Evolutionary conservation across 129 eudicot species (phyloP), one percentile per base, ranked within the genome.

Genomic region (Chrysanthemum lavandulifolium): DNA sequence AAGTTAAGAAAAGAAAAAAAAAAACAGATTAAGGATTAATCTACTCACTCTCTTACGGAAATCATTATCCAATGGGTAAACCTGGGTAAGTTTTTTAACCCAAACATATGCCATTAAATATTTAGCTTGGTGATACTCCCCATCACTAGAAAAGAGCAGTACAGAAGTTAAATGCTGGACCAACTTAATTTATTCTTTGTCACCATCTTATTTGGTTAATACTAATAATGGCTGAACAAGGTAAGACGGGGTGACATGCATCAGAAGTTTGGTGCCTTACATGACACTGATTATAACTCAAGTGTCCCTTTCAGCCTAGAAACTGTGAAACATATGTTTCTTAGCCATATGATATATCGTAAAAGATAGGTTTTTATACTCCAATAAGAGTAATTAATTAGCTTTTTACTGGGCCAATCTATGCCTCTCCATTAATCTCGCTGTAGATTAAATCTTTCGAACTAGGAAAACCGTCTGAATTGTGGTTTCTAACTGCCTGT

Each of bases 401-500:
- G 21, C 29, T 62, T 62, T 29, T 62, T 14, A 29, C 49, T 31
- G 6, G 4, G 45, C 10, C 18, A 11, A 13, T 25, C 60, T 68
- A 50, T 27, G 19, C 47, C 45, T 49, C 47, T 13, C 10, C 9
- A 48, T 47, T 14, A 50, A 40, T 13, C 59, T 23, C 19, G 19
- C 40, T 2, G 9, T 2, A 53, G 55, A 40, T 6, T 40, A 40
- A 8, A 7, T 40, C 47, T 7, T 40, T 1, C 1, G 47, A 40
- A 40, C 47, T 40, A 40, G 47, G 9, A 40, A 40, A 8, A 40
- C 7, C 45, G 9, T 40, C 47, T 40, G 47, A 7, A 40, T 40
- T 40, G 2, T 40, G 47, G 47, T 63, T 75, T 54, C 15, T 69
- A 19, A 15, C 78, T 5, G 13, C n/a, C 11, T 64, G 68, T 16